Percentiles rank a stretch among this genome's conserved stretches.
phyloP scores from a whole-genome alignment of 176 grass and related monocot species.

The Triticum monococcum region DNA sequence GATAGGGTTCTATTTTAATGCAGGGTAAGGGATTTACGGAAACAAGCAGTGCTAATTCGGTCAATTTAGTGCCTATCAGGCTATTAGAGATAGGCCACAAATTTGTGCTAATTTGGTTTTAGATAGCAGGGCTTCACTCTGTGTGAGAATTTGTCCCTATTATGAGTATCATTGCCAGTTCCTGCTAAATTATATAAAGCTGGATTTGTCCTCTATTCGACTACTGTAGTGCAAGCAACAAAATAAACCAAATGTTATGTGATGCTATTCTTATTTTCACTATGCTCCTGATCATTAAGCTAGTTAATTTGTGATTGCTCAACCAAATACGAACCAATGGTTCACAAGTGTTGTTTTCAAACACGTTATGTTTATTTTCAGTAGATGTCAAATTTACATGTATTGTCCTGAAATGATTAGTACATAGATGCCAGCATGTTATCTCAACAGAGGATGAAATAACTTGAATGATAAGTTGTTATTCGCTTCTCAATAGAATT shows the following conservation, averaged over 20 bases:
- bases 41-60: background rate
- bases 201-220: background rate
- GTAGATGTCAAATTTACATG: conserved; percentile 4
- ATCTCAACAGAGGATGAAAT: no score
- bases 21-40: background rate
- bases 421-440: background rate
- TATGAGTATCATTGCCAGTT: conserved; percentile 5
- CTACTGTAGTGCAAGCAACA: background rate
- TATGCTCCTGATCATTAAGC: background rate
- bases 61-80: background rate
- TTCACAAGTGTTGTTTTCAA: background rate
- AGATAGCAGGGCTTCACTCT: background rate
- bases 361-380: background rate
- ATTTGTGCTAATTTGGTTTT: conserved; percentile 9
- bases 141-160: background rate
- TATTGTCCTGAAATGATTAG: conserved; percentile 18
- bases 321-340: background rate
- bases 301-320: background rate
- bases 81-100: background rate
- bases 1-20: background rate
- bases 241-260: background rate
- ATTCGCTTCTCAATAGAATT: background rate
- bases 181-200: background rate
- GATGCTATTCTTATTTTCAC: background rate
- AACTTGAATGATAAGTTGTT: no score